Conservation (phyloP, 176 grass and related monocot genomes). For the Carex parvula region DNA sequence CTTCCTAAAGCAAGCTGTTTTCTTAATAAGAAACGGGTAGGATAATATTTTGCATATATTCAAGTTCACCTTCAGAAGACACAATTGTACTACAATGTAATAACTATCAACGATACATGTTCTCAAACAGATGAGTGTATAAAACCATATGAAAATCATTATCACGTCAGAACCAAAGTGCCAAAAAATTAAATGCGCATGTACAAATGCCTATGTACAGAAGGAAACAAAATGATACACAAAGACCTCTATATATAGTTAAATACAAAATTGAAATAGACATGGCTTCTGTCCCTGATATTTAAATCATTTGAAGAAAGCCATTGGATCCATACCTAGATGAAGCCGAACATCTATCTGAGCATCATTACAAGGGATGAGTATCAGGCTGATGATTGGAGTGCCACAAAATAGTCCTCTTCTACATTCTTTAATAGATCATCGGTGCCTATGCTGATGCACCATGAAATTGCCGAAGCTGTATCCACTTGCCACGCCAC, state of each 20-base stretch:
- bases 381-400: conserved; percentile 41
- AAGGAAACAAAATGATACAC: conserved; percentile 9
- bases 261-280: conserved; percentile 15
- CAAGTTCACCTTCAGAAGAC: not conserved
- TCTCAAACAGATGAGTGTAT: not conserved
- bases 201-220: conserved; percentile 32
- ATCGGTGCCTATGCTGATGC: conserved; percentile 60
- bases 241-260: conserved; percentile 19
- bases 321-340: not conserved
- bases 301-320: not conserved
- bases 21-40: not conserved
- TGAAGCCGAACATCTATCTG: not conserved
- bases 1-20: not conserved
- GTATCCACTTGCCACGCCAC: conserved; percentile 51
- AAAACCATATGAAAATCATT: not conserved
- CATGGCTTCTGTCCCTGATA: not conserved
- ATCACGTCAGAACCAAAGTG: not conserved
- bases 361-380: not conserved
- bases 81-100: not conserved
- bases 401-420: conserved; percentile 70
- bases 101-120: not conserved
- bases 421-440: conserved; percentile 79
- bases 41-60: not conserved
- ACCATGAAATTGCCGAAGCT: conserved; percentile 79
- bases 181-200: not conserved